Percentiles rank a stretch among this genome's conserved stretches.
Conservation (phyloP, 2,329 filamentous ascomycete species). For the Fusarium sambucinum region DNA sequence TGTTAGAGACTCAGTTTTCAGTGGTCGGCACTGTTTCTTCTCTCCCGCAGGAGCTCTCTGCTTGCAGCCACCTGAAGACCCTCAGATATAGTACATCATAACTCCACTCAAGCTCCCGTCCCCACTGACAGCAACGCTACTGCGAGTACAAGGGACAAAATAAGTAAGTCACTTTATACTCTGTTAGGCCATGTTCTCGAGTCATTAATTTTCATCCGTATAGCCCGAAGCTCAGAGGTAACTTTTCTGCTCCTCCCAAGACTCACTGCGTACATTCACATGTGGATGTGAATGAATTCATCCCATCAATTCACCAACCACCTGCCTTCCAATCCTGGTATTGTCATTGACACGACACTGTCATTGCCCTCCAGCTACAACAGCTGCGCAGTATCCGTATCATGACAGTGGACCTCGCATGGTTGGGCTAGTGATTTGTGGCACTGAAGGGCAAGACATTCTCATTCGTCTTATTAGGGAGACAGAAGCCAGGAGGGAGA, state of each 20-base stretch:
- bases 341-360: conserved; percentile 7
- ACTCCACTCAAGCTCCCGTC: conserved; percentile 39
- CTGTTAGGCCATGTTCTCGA: not conserved
- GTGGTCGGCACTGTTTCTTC: conserved; percentile 15
- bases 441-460: conserved; percentile 38
- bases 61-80: conserved; percentile 14
- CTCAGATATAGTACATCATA: conserved; percentile 9
- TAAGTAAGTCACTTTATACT: not conserved
- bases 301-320: conserved; percentile 25
- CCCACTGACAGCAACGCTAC: conserved; percentile 31
- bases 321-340: conserved; percentile 9
- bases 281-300: conserved; percentile 20
- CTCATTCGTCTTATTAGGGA: conserved; percentile 22
- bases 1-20: not conserved
- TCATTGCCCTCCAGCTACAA: conserved; percentile 18
- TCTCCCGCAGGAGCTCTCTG: conserved; percentile 38
- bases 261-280: conserved; percentile 33
- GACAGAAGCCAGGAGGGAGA: conserved; percentile 26
- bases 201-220: not conserved
- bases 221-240: not conserved
- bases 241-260: not conserved
- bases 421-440: conserved; percentile 39
- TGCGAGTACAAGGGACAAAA: not conserved
- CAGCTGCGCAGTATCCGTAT: conserved; percentile 17
- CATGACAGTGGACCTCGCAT: conserved; percentile 36